Percentiles rank a stretch among this genome's conserved stretches.
phyloP scores from a whole-genome alignment of 768 basidiomycete genomes.

The Megacollybia marginata region DNA sequence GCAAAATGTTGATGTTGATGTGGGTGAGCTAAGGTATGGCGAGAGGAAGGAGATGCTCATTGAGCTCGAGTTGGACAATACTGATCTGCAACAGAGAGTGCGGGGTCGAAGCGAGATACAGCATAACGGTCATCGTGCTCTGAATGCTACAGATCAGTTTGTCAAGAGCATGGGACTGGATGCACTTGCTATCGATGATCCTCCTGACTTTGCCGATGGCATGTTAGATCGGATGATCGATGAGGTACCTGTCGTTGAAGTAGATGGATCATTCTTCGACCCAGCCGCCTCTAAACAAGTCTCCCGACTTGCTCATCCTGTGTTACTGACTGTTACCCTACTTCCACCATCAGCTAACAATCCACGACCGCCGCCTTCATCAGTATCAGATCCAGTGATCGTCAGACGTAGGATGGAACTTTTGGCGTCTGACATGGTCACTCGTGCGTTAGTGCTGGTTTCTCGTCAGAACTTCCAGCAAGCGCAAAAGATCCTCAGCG shows the following conservation, averaged over 20 bases:
- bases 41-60: conserved; percentile 97
- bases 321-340: conserved; percentile 90
- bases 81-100: conserved; percentile 40
- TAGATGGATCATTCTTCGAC: conserved; percentile 93
- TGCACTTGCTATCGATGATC: conserved; percentile 63
- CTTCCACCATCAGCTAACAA: conserved; percentile 46
- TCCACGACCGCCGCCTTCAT: conserved; percentile 33
- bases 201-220: conserved; percentile 71
- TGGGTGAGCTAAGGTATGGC: conserved; percentile 92
- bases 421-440: conserved; percentile 95
- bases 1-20: conserved; percentile 89
- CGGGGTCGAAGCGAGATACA: conserved; percentile 10
- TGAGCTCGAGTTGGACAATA: conserved; percentile 88
- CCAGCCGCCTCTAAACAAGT: conserved; percentile 79
- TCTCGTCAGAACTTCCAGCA: conserved; percentile 86
- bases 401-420: conserved; percentile 95
- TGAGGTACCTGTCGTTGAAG: conserved; percentile 93
- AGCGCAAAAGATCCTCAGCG: conserved; percentile 83
- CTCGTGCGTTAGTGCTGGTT: conserved; percentile 86
- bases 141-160: conserved; percentile 86
- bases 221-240: conserved; percentile 98
- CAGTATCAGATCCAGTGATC: conserved; percentile 76
- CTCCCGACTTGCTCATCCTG: conserved; percentile 85
- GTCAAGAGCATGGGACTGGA: conserved; percentile 83
- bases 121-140: conserved; percentile 21